These are phyloP conservation scores for Nicotiana benthamiana DNA, from an alignment of 257 asterid genomes.

Conservation along the genomic window DNA sequence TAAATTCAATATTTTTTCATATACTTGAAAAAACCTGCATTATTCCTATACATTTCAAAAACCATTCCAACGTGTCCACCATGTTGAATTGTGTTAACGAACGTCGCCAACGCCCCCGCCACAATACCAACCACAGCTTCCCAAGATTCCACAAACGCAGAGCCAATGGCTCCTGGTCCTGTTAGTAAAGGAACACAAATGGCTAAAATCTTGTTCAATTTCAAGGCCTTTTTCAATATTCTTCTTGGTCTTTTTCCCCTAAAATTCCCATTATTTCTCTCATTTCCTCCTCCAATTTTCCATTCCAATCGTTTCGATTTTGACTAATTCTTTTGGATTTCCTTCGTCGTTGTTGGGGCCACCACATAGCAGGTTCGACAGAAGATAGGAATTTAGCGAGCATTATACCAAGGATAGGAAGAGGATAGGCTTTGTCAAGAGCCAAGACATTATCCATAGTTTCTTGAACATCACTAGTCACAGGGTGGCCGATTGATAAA, in stretches of 20 bases:
- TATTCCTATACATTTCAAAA: constrained; percentile 67
- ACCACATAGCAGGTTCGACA: constrained; percentile 43
- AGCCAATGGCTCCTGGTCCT: constrained; percentile 48
- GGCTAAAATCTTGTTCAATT: constrained; percentile 43
- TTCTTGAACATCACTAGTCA: constrained; percentile 28
- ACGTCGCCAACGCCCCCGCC: constrained; percentile 58
- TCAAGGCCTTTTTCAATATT: constrained; percentile 47
- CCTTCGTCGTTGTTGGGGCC: constrained; percentile 36
- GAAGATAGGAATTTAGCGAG: constrained; percentile 26
- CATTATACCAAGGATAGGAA: constrained; percentile 32
- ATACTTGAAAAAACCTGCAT: constrained; percentile 56
- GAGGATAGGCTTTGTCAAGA: constrained; percentile 57
- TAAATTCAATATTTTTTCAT: constrained; percentile 47
- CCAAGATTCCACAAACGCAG: constrained; percentile 30
- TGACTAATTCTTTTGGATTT: not conserved
- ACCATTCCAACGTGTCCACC: constrained; percentile 83
- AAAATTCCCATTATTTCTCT: constrained; percentile 23
- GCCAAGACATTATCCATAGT: constrained; percentile 54
- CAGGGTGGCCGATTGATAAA: constrained; percentile 27
- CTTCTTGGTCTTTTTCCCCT: constrained; percentile 35
- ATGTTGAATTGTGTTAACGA: constrained; percentile 54
- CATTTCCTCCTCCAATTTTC: constrained; percentile 50
- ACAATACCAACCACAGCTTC: constrained; percentile 32
- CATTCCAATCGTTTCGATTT: constrained; percentile 12
- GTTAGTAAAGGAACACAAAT: constrained; percentile 43